Conservation (phyloP, 352 stramenopile genomes). For the Phytophthora citricola region DNA sequence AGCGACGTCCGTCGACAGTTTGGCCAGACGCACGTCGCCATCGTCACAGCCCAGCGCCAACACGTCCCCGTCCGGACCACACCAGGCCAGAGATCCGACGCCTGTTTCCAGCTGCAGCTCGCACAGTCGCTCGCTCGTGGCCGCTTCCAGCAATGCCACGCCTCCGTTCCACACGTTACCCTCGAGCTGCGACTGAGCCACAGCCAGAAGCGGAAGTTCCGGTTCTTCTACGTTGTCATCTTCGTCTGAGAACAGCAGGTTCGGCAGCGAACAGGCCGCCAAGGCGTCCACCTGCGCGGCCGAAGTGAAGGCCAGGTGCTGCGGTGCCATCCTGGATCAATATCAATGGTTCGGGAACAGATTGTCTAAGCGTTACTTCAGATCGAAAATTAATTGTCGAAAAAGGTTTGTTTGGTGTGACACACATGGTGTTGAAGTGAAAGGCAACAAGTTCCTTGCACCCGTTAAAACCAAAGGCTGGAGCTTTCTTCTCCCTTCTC, state of each 20-base stretch:
- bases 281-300: slow-evolving; percentile 57
- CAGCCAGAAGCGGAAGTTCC: slow-evolving; percentile 54
- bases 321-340: slow-evolving; percentile 12
- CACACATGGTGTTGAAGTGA: slow-evolving; percentile 26
- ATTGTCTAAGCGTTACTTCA: background rate
- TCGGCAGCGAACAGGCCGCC: slow-evolving; percentile 38
- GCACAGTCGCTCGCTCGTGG: slow-evolving; percentile 50
- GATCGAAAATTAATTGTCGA: background rate
- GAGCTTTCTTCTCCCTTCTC: slow-evolving; percentile 35
- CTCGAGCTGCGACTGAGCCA: slow-evolving; percentile 76
- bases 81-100: slow-evolving; percentile 65
- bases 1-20: slow-evolving; percentile 44
- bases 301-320: slow-evolving; percentile 34
- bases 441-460: slow-evolving; percentile 11
- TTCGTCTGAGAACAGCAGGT: slow-evolving; percentile 29
- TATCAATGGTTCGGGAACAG: slow-evolving; percentile 2
- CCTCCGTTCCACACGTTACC: slow-evolving; percentile 79
- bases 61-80: slow-evolving; percentile 49
- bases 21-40: slow-evolving; percentile 66
- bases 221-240: slow-evolving; percentile 29
- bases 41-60: slow-evolving; percentile 76
- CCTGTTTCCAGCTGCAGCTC: slow-evolving; percentile 53
- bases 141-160: slow-evolving; percentile 58
- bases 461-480: background rate
- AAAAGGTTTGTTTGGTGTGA: slow-evolving; percentile 6